These are phyloP conservation scores for Alternaria incomplexa DNA, from an alignment of 2,329 filamentous ascomycete species.

Conservation along the genomic window DNA sequence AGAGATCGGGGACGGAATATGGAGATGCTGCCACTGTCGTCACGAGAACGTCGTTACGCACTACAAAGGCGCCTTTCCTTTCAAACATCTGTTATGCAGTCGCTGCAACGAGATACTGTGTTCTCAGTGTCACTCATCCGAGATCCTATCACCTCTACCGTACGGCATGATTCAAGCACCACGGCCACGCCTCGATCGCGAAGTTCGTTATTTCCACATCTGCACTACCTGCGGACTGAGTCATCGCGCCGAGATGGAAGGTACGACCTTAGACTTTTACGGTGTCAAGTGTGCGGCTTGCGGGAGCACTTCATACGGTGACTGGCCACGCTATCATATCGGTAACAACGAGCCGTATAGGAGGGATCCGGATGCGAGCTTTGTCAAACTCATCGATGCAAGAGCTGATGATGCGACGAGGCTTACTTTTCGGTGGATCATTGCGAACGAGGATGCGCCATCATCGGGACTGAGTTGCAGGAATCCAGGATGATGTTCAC, in stretches of 20 bases:
- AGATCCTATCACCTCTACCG: slow-evolving; percentile 17
- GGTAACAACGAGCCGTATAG: slow-evolving; percentile 21
- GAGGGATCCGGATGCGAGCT: slow-evolving; percentile 16
- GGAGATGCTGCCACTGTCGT: slow-evolving; percentile 21
- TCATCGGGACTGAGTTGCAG: not conserved
- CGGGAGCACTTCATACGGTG: slow-evolving; percentile 15
- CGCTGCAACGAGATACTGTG: slow-evolving; percentile 11
- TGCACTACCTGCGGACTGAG: slow-evolving; percentile 17
- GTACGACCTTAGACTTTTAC: slow-evolving; percentile 16
- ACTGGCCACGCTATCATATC: slow-evolving; percentile 20
- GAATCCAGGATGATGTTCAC: not conserved
- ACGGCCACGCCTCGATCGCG: not conserved
- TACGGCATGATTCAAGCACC: slow-evolving; percentile 16
- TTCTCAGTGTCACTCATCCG: slow-evolving; percentile 12
- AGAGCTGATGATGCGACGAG: slow-evolving; percentile 13
- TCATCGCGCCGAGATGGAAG: slow-evolving; percentile 21
- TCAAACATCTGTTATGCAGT: slow-evolving; percentile 16
- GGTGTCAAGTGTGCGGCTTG: slow-evolving; percentile 15
- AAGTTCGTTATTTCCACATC: slow-evolving; percentile 19
- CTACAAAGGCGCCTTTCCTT: slow-evolving; percentile 16
- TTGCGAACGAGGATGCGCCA: not conserved
- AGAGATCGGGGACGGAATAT: slow-evolving; percentile 23
- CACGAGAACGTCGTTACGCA: slow-evolving; percentile 22
- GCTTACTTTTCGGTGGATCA: slow-evolving; percentile 7
- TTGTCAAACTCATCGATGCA: slow-evolving; percentile 14